These are phyloP conservation scores for Dendrobium huoshanense DNA, from an alignment of 106 monocot species.

Conservation along the genomic window DNA sequence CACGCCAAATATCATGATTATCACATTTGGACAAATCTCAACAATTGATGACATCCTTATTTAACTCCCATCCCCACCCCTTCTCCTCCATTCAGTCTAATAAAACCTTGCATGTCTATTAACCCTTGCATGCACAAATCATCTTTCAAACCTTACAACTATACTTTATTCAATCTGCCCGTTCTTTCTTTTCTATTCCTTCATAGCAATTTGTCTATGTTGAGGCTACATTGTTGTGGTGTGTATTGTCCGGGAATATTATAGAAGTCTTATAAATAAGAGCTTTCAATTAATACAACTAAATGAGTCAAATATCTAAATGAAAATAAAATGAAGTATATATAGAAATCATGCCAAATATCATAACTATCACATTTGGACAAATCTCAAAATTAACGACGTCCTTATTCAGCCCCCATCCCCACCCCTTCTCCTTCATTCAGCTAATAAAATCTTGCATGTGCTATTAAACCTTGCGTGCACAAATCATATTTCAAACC, in stretches of 20 bases:
- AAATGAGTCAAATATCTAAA: not conserved
- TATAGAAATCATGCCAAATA: not conserved
- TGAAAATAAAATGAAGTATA: not conserved
- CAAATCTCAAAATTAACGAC: not conserved
- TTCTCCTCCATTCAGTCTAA: too few relatives aligned
- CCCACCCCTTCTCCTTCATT: too few relatives aligned
- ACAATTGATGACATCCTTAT: too few relatives aligned
- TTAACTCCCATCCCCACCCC: too few relatives aligned
- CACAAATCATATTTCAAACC: not conserved
- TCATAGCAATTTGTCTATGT: not conserved
- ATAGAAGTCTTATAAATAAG: too few relatives aligned
- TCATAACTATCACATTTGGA: not conserved
- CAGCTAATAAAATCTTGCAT: too few relatives aligned
- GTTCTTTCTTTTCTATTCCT: not conserved
- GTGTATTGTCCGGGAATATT: too few relatives aligned
- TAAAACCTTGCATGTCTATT: not conserved
- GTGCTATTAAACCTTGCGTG: too few relatives aligned
- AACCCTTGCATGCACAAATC: not conserved
- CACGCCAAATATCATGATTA: too few relatives aligned
- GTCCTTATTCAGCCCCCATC: too few relatives aligned
- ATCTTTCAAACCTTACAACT: not conserved
- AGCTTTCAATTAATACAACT: not conserved
- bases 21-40: not conserved
- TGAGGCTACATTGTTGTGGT: too few relatives aligned
- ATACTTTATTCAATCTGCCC: not conserved